These are phyloP conservation scores for Symbiodinium natans DNA, from an alignment of 73 alveolate species.

Conservation along the genomic window DNA sequence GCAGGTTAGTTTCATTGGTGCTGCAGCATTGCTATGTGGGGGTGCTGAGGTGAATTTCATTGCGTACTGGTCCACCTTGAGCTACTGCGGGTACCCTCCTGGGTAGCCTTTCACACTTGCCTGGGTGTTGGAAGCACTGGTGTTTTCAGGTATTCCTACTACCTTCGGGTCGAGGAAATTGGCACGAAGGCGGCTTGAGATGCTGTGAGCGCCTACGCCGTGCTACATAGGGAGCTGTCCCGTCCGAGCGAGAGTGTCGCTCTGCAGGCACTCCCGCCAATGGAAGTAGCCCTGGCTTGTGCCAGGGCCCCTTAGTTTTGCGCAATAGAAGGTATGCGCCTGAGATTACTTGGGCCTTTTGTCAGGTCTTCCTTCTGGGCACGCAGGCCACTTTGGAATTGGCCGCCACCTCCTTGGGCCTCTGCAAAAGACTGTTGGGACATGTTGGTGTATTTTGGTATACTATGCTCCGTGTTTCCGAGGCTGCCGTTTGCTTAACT, in stretches of 20 bases:
- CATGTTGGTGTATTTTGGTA: no score
- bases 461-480: neutral
- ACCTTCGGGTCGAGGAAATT: constrained; percentile 63
- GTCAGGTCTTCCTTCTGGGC: constrained; percentile 62
- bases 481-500: constrained; percentile 78
- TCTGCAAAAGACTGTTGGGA: neutral
- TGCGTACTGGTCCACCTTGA: constrained; percentile 44
- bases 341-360: no score
- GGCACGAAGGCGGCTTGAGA: constrained; percentile 13
- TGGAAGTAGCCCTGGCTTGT: constrained; percentile 65
- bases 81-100: constrained; percentile 44
- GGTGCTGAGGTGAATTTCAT: constrained; percentile 34
- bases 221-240: no score
- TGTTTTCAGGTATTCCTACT: constrained; percentile 25
- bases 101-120: no score
- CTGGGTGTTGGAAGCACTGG: neutral
- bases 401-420: constrained; percentile 2
- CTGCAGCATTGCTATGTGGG: neutral
- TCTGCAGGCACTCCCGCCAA: constrained; percentile 49
- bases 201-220: no score
- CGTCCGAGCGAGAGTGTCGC: no score
- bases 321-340: no score
- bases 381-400: constrained; percentile 71
- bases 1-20: neutral
- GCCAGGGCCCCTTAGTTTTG: neutral